Evolutionary conservation across 2,329 filamentous ascomycete species (phyloP), one percentile per base, ranked within the genome.

Genomic region (Penicillium sp.): DNA sequence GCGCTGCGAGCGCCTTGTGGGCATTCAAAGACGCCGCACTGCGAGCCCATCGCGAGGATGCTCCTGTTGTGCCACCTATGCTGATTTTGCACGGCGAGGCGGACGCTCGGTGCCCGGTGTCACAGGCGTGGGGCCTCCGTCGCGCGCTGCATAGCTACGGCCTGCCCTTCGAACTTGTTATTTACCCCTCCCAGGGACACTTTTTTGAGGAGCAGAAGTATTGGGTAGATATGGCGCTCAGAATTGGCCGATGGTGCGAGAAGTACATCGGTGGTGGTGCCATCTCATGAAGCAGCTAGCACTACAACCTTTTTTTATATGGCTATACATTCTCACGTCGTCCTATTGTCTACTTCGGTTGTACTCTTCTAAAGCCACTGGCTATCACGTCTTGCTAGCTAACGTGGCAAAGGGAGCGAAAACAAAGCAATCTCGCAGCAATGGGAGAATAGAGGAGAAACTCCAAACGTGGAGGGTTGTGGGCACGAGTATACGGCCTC

Each of bases 31-130:
- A 40, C 17, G 37, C 37, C 37, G 37, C 37, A 40, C 37, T 40
- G 37, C 4, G 37, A n/a, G 37, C 17, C 37, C 56, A 35, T 42
- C 35, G 42, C 17, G 49, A 58, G 28, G 40, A 24, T 3, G 47
- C 47, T 17, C 22, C 56, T 44, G 54, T 65, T 35, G 50, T 60
- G 30, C 56, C 63, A 19, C 65, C 65, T 17, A 59, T 68, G 47
- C 58, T 68, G 50, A 66, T 68, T 30, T 40, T 68, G 17, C 62
- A 68, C 26, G 65, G 64, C 24, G 64, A 62, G 49, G 58, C 58
- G 33, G 65, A 68, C 33, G 54, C 58, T 37, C 53, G 61, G 5
- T 59, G 58, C 19, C 65, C 50, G 33, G 53, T 68, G 5, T 59
- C 63, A 28, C 65, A 67, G 50, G 61, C 65, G 22, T 56, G 57